Evolutionary conservation across 2,329 filamentous ascomycete species (phyloP).

Genomic region (Ampelomyces quisqualis): DNA sequence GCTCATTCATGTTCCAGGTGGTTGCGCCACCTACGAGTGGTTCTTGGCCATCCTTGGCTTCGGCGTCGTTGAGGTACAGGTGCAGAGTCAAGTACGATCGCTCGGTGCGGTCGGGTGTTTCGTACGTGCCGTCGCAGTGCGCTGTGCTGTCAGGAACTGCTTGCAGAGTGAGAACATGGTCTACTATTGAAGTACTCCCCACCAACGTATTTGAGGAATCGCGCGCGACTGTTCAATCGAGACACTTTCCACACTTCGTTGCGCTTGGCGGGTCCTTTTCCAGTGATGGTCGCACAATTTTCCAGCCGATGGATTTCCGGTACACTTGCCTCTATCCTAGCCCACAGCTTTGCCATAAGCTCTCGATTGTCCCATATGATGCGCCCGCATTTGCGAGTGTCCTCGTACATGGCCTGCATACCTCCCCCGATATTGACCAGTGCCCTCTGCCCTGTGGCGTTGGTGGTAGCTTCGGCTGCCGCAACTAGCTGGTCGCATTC

Average conservation of each 20-base stretch:
- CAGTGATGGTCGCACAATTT: constrained; percentile 45
- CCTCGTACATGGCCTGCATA: constrained; percentile 57
- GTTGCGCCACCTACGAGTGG: constrained; percentile 57
- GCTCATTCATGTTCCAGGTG: constrained; percentile 37
- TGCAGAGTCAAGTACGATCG: constrained; percentile 58
- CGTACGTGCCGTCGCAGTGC: constrained; percentile 68
- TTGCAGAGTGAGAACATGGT: constrained; percentile 1
- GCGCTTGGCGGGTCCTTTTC: constrained; percentile 47
- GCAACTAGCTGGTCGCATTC: constrained; percentile 57
- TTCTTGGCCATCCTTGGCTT: constrained; percentile 30
- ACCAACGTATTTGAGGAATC: constrained; percentile 70
- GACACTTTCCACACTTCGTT: constrained; percentile 48
- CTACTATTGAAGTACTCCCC: constrained; percentile 70
- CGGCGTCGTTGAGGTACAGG: constrained; percentile 55
- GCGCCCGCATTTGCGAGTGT: constrained; percentile 69
- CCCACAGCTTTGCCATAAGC: constrained; percentile 64
- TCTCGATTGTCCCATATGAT: constrained; percentile 72
- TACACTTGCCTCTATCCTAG: constrained; percentile 53
- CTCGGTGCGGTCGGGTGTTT: constrained; percentile 56
- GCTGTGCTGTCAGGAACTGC: constrained; percentile 43
- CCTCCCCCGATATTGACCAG: constrained; percentile 67
- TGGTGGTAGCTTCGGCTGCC: constrained; percentile 33
- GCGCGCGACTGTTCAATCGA: constrained; percentile 69
- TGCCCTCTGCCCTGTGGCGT: constrained; percentile 63
- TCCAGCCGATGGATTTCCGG: constrained; percentile 52